Evolutionary conservation across 768 basidiomycete genomes (phyloP), one percentile per base, ranked within the genome.

Genomic region (Coprinellus micaceus): DNA sequence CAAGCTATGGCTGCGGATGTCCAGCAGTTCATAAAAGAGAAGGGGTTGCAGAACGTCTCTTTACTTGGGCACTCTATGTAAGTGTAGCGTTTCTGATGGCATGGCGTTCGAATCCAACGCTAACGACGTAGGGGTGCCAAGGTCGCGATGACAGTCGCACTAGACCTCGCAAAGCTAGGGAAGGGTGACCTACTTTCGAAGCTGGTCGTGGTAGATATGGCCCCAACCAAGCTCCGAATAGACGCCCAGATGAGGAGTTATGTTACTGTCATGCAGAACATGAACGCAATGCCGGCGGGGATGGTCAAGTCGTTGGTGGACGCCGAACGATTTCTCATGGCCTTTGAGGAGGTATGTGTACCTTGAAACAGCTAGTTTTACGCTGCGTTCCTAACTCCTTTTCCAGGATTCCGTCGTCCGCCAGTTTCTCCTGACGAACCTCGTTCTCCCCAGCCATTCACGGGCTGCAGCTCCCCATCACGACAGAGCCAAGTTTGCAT

Each of bases 21-120:
- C 13, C 69, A 85, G 2, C 73, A 81, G 44, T 92, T 94, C 65
- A 80, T 89, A 57, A 63, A 73, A 12, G 72, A 76, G 33, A 80
- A 82, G 43, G 72, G 73, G 0, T 67, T 91, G 36, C 72, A 74
- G 2, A 74, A 86, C 19, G 79, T 94, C n/a, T 83, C 89, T 2
- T 77, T 97, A 4, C 74, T 96, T 5, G 94, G 94, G 0, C 94
- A 96, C 66, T 95, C 93, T 2, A 94, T 96, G 94, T 93, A 60
- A 54, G 88, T 74, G 17, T 17, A 37, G 36, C 36, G n/a, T n/a
- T 17, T 37, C 0, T 19, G 40, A 24, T 1, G 39, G 46, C 17
- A n/a, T 17, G 26, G 1, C 26, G 4, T n/a, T 17, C 2, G 24
- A 2, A 1, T 25, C 21, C 13, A 28, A 3, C 11, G 11, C 17